Percentiles rank a stretch among this genome's conserved stretches.
These are phyloP conservation scores for Starmerella sp. DNA, from an alignment of 805 yeast genomes.

Conservation along the genomic window DNA sequence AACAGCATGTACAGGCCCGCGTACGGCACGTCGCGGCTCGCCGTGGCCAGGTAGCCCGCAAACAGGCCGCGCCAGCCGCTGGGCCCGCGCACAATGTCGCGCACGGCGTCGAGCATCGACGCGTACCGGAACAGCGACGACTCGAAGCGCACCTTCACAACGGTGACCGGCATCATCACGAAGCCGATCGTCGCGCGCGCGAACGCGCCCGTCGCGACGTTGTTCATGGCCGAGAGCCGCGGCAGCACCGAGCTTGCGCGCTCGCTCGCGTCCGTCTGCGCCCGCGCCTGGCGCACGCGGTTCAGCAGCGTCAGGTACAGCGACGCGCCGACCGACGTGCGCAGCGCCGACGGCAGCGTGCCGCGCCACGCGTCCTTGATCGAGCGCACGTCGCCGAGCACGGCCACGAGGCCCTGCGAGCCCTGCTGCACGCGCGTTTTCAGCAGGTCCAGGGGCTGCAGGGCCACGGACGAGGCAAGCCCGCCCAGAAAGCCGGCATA, in stretches of 20 bases:
- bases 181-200: slow-evolving; percentile 76
- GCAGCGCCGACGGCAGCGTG: slow-evolving; percentile 74
- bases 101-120: slow-evolving; percentile 50
- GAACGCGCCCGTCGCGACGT: slow-evolving; percentile 62
- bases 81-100: slow-evolving; percentile 41
- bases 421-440: slow-evolving; percentile 77
- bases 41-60: slow-evolving; percentile 78
- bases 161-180: slow-evolving; percentile 88
- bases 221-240: slow-evolving; percentile 54
- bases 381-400: slow-evolving; percentile 16
- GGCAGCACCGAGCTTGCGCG: slow-evolving; percentile 40
- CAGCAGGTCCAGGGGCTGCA: slow-evolving; percentile 82
- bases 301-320: slow-evolving; percentile 62
- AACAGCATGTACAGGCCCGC: slow-evolving; percentile 85
- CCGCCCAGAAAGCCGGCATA: slow-evolving; percentile 81
- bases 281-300: slow-evolving; percentile 31
- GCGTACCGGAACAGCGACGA: slow-evolving; percentile 62
- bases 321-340: slow-evolving; percentile 88
- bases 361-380: slow-evolving; percentile 61
- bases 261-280: not conserved
- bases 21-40: slow-evolving; percentile 86
- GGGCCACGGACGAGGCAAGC: slow-evolving; percentile 58
- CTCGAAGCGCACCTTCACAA: slow-evolving; percentile 80
- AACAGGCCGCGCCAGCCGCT: slow-evolving; percentile 59
- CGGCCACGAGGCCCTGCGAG: slow-evolving; percentile 20